Evolutionary conservation across 2,329 filamentous ascomycete species (phyloP).

Genomic region (Bipolaris zeicola): DNA sequence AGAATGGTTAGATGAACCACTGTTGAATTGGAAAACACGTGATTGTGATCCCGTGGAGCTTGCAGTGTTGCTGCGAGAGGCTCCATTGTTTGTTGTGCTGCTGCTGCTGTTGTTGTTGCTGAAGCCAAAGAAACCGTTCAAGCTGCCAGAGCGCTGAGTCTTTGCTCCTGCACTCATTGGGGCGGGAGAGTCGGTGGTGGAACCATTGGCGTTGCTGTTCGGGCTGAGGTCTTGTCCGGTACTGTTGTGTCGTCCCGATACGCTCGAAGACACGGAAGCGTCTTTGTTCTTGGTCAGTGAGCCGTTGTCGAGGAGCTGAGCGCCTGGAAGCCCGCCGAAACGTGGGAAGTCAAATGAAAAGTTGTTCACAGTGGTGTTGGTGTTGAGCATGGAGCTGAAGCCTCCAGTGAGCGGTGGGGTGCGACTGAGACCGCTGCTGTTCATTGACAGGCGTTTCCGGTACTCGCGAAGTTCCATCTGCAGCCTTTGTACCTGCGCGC

Average conservation of each 20-base stretch:
- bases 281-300: slow-evolving; percentile 44
- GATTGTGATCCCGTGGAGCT: slow-evolving; percentile 50
- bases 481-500: slow-evolving; percentile 86
- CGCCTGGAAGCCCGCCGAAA: slow-evolving; percentile 75
- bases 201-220: slow-evolving; percentile 32
- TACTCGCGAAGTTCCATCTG: slow-evolving; percentile 87
- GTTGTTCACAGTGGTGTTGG: slow-evolving; percentile 72
- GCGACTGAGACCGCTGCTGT: slow-evolving; percentile 54
- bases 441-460: slow-evolving; percentile 78
- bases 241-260: slow-evolving; percentile 42
- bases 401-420: slow-evolving; percentile 55
- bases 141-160: slow-evolving; percentile 44
- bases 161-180: slow-evolving; percentile 42
- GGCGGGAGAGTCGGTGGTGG: slow-evolving; percentile 35
- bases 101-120: slow-evolving; percentile 32
- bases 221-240: slow-evolving; percentile 47
- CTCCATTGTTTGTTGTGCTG: slow-evolving; percentile 11
- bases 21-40: slow-evolving; percentile 59
- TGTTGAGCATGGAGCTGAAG: slow-evolving; percentile 53
- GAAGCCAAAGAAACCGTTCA: slow-evolving; percentile 33
- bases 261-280: slow-evolving; percentile 27
- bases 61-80: slow-evolving; percentile 47
- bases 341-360: slow-evolving; percentile 97
- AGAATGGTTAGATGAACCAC: slow-evolving; percentile 53
- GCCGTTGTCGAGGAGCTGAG: slow-evolving; percentile 59